phyloP scores from a whole-genome alignment of 2,329 filamentous ascomycete species.

The Alternaria triticimaculans region DNA sequence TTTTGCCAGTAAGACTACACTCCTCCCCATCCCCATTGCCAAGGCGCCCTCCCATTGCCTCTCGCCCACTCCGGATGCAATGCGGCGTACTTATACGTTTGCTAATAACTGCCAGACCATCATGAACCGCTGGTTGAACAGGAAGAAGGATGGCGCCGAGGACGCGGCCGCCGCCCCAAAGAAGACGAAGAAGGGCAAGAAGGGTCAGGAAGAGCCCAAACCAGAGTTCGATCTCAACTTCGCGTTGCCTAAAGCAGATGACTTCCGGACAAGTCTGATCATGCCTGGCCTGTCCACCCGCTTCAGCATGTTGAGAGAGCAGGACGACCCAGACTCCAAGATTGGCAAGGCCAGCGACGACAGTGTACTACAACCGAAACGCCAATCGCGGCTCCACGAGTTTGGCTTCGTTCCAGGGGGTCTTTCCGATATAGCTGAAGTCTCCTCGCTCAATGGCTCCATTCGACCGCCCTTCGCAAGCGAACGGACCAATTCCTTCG shows the following conservation, averaged over 20 bases:
- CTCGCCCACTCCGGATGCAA: constrained; percentile 9
- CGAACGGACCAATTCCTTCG: constrained; percentile 69
- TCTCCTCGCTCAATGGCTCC: constrained; percentile 70
- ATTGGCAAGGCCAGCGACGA: constrained; percentile 95
- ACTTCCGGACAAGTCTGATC: constrained; percentile 93
- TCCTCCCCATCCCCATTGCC: neutral
- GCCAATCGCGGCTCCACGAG: constrained; percentile 78
- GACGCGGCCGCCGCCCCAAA: constrained; percentile 34
- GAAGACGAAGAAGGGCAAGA: constrained; percentile 57
- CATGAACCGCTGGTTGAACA: constrained; percentile 81
- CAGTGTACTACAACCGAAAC: constrained; percentile 83
- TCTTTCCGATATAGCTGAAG: constrained; percentile 87
- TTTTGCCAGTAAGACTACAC: constrained; percentile 23
- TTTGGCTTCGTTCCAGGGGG: constrained; percentile 67
- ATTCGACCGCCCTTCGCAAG: constrained; percentile 66
- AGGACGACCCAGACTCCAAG: constrained; percentile 87
- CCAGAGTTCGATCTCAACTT: constrained; percentile 73
- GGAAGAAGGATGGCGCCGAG: constrained; percentile 64
- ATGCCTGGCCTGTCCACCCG: constrained; percentile 95
- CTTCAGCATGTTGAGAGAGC: constrained; percentile 95
- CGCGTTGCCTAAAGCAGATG: constrained; percentile 80
- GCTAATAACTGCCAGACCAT: constrained; percentile 35
- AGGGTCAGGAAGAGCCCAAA: constrained; percentile 62
- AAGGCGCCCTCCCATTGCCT: neutral
- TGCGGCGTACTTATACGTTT: neutral